Evolutionary conservation across 164 flowering plant genomes (phyloP), one percentile per base, ranked within the genome.

Genomic region (Dillenia suffruticosa): DNA sequence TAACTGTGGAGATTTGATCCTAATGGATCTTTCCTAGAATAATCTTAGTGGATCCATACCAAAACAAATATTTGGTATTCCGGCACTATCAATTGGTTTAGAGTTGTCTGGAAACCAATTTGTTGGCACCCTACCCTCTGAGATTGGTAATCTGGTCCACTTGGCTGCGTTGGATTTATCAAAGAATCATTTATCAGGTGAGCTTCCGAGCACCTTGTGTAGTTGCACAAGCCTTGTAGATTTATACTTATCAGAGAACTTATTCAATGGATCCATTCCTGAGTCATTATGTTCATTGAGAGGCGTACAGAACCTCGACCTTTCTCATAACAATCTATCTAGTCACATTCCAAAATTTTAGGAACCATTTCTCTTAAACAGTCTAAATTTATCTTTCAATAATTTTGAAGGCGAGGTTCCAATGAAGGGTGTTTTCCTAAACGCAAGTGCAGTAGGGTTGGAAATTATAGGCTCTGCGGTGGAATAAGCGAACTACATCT

Each of bases 351-450:
- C 40, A 4, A 7, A 0, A 6, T 32, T 32, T 6, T 10, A 51
- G 49, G 10, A 19, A 19, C 0, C 56, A 53, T 51, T 68, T 55
- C 49, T 60, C 0, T 60, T 32, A 6, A 32, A 32, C 7, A 32
- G 40, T 32, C 7, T 32, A 6, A 32, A 32, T 32, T 32, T 32
- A 32, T 32, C 71, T 5, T 56, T 56, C 32, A 68, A 68, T 26
- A 62, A 52, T 16, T 48, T 62, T 2, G 63, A 63, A 49, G 67
- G 67, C 5, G 63, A 63, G 52, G 53, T 63, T 1, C 72, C 67
- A 50, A 45, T 15, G 11, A 8, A 9, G 22, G 72, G 72, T 3
- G 49, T 68, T 12, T 68, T 68, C 24, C 9, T 0, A 44, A 68
- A 68, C 47, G 24, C 45, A 1, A 61, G 46, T 13, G 46, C 56